Percentiles rank a stretch among this genome's conserved stretches.
Evolutionary conservation across 768 basidiomycete species (phyloP).

Genomic region (Amylocystis lapponica): DNA sequence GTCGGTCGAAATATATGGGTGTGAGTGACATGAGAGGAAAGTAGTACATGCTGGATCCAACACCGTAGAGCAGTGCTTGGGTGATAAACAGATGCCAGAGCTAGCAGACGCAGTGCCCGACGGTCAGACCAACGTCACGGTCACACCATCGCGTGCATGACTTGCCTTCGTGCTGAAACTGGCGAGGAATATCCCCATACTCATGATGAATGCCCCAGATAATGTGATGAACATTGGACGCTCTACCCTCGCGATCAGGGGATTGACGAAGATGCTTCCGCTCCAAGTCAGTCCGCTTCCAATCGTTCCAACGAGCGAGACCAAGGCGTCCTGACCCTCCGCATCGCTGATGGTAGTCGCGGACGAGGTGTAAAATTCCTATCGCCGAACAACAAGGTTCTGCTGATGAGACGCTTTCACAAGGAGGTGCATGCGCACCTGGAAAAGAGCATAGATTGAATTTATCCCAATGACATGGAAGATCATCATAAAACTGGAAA

Average conservation of each 20-base stretch:
- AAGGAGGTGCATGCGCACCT: constrained; percentile 26
- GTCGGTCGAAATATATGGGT: constrained; percentile 38
- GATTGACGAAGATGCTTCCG: constrained; percentile 39
- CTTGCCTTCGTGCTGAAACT: constrained; percentile 33
- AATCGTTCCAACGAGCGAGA: constrained; percentile 38
- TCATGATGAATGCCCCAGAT: constrained; percentile 34
- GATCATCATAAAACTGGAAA: constrained; percentile 39
- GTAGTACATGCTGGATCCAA: constrained; percentile 40
- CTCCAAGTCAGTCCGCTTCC: constrained; percentile 42
- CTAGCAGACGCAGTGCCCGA: constrained; percentile 14
- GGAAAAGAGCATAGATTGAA: constrained; percentile 38
- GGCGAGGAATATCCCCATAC: constrained; percentile 34
- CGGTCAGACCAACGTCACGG: not conserved
- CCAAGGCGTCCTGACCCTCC: constrained; percentile 33
- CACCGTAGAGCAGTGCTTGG: constrained; percentile 36
- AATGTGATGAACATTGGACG: constrained; percentile 32
- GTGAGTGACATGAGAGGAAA: constrained; percentile 39
- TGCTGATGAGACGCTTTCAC: not conserved
- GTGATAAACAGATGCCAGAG: constrained; percentile 40
- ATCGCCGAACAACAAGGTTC: not conserved
- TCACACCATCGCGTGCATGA: not conserved
- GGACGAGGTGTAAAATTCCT: constrained; percentile 41
- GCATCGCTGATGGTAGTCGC: constrained; percentile 30
- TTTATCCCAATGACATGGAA: constrained; percentile 42
- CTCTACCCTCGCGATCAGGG: constrained; percentile 29